Percentiles rank a stretch among this genome's conserved stretches.
These are phyloP conservation scores for Hygrocybe coccinea DNA, from an alignment of 768 basidiomycete genomes.

Conservation along the genomic window DNA sequence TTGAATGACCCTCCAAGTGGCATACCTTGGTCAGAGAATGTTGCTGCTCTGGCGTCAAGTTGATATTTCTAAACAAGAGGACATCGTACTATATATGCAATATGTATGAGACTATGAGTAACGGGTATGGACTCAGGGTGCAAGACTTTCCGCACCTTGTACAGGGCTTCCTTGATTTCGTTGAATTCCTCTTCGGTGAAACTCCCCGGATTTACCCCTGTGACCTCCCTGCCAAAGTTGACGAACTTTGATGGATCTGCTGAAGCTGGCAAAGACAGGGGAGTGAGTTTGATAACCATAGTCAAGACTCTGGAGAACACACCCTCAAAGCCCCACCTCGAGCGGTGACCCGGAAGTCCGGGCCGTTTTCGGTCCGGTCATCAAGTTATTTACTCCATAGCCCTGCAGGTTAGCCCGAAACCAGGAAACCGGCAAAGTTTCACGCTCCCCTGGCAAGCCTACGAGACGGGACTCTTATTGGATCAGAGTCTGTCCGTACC, in stretches of 20 bases:
- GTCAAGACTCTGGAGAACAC: slow-evolving; percentile 4
- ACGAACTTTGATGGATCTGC: slow-evolving; percentile 63
- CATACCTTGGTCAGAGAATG: slow-evolving; percentile 77
- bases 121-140: background rate
- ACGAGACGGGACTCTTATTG: too few species aligned
- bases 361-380: too few species aligned
- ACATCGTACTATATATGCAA: slow-evolving; percentile 61
- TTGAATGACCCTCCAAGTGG: too few species aligned
- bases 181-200: slow-evolving; percentile 58
- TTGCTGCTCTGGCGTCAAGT: slow-evolving; percentile 75
- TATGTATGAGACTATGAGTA: background rate
- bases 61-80: slow-evolving; percentile 67
- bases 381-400: too few species aligned
- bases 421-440: too few species aligned
- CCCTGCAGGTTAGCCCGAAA: too few species aligned
- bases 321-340: too few species aligned
- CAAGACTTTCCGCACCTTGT: slow-evolving; percentile 49
- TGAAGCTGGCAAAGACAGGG: slow-evolving; percentile 68
- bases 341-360: too few species aligned
- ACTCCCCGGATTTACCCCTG: slow-evolving; percentile 62
- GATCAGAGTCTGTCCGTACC: too few species aligned
- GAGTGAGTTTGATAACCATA: slow-evolving; percentile 65
- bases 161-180: slow-evolving; percentile 66
- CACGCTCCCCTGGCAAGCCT: too few species aligned
- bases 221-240: slow-evolving; percentile 74